Evolutionary conservation across 164 flowering plant species (phyloP), one percentile per base, ranked within the genome.

Genomic region (Dillenia suffruticosa): DNA sequence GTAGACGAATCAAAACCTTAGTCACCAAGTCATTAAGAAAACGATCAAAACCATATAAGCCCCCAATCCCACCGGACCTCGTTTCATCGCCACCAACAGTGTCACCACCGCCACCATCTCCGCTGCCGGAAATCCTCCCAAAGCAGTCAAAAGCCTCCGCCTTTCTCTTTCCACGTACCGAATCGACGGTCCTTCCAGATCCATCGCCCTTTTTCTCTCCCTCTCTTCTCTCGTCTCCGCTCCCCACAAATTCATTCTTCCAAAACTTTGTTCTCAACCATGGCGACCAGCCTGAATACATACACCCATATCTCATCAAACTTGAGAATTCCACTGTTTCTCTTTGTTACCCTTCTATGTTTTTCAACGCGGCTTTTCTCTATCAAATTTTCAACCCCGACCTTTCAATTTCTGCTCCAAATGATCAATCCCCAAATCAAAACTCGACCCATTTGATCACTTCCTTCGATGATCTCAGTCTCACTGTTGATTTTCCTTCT

Each of bases 221-320:
- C 1, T 22, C 69, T 22, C 96, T 91, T 62, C 86, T 85, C 74
- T 79, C 93, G 6, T 44, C 82, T 12, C 99, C 99, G 56, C 82
- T 91, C 24, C 99, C 99, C 58, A 92, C 99, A 1, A 89, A 88
- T 63, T 82, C 99, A 8, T 94, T 94, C 81, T 94, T 88, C 79
- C 97, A 94, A 55, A 94, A 94, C 81, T 86, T 81, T 14, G 84
- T 77, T 49, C 86, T 94, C 48, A 84, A 89, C 58, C 79, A 82
- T 63, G 99, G 99, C 55, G 96, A 92, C 46, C 91, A 86, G 48
- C 92, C 92, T 7, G 99, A 94, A 56, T 94, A 86, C 75, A 76
- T 94, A 16, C 99, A 94, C 61, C 97, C 99, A 1, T 94, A 94
- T 46, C 82, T 88, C 77, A 59, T 91, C 78, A 84, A 85, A 76